A percentile compares a stretch with the other conserved stretches of the same genome.
Evolutionary conservation across 306 rosid genomes (phyloP).

Genomic region (Neltuma alba): DNA sequence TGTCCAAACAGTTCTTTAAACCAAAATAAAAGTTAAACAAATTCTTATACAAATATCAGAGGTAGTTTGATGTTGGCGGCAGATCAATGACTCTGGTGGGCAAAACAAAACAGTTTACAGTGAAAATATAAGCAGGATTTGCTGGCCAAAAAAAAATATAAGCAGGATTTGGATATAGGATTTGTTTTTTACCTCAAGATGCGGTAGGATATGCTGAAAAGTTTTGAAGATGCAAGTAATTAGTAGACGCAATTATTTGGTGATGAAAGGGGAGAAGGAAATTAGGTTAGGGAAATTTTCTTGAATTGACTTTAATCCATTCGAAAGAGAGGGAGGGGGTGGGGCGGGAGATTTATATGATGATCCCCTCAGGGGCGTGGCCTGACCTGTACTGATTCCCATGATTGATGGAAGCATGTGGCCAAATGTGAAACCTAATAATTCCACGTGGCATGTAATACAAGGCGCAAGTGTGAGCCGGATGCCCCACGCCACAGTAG

Average conservation of each 20-base stretch:
- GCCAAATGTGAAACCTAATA: neutral
- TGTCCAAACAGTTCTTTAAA: too few relatives aligned
- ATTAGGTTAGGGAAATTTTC: too few relatives aligned
- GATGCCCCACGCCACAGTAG: neutral
- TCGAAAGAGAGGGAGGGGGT: too few relatives aligned
- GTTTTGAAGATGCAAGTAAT: neutral
- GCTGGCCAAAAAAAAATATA: too few relatives aligned
- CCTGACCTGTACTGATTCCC: conserved; percentile 32
- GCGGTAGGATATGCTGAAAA: too few relatives aligned
- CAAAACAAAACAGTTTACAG: neutral
- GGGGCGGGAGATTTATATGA: too few relatives aligned
- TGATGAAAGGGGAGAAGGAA: too few relatives aligned
- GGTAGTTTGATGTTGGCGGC: too few relatives aligned
- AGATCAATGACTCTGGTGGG: neutral
- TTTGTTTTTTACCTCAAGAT: too few relatives aligned
- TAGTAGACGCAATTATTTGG: neutral
- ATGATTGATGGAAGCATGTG: conserved; percentile 48
- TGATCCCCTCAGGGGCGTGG: conserved; percentile 27
- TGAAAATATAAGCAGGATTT: neutral
- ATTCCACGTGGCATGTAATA: conserved; percentile 18
- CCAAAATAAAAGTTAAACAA: too few relatives aligned
- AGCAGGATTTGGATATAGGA: neutral
- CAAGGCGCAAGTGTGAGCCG: neutral
- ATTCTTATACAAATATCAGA: too few relatives aligned
- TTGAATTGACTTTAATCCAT: neutral